Evolutionary conservation across 1,139 yeast species (phyloP).

Genomic region (Geotrichum restrictum): DNA sequence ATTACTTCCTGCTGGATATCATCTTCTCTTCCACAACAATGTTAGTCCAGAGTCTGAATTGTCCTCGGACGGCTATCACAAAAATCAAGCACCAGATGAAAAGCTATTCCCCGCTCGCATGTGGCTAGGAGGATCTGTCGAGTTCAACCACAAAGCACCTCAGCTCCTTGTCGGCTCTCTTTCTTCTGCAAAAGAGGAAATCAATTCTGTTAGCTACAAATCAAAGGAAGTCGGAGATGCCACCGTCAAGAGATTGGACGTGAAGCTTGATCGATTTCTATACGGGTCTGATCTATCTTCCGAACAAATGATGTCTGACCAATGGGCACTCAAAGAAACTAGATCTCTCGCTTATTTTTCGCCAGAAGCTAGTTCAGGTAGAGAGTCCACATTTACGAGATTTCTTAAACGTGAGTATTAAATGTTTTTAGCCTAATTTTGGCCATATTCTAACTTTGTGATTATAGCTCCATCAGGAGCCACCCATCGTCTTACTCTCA

Average conservation of each 20-base stretch:
- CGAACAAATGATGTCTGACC: constrained; percentile 11
- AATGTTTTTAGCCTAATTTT: not conserved
- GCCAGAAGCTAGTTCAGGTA: constrained; percentile 25
- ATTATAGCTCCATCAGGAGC: constrained; percentile 23
- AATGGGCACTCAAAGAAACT: constrained; percentile 34
- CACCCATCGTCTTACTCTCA: constrained; percentile 27
- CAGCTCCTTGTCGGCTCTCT: constrained; percentile 32
- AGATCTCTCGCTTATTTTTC: constrained; percentile 36
- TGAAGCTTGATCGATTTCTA: constrained; percentile 34
- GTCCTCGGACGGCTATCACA: constrained; percentile 76
- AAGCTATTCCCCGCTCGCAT: constrained; percentile 54
- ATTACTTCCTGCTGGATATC: constrained; percentile 52
- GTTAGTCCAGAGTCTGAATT: constrained; percentile 48
- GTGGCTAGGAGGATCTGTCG: constrained; percentile 75
- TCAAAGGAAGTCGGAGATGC: constrained; percentile 12
- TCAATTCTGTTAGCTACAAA: constrained; percentile 8
- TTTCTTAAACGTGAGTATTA: constrained; percentile 22
- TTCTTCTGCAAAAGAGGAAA: constrained; percentile 17
- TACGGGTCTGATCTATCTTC: constrained; percentile 24
- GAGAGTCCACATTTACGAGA: constrained; percentile 24
- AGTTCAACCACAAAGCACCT: constrained; percentile 39
- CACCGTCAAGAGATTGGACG: constrained; percentile 29
- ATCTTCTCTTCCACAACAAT: constrained; percentile 62
- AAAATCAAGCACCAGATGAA: constrained; percentile 65
- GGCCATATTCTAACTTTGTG: constrained; percentile 7